These are phyloP conservation scores for Colletotrichum sojae DNA, from an alignment of 2,329 filamentous ascomycete species.

Conservation along the genomic window DNA sequence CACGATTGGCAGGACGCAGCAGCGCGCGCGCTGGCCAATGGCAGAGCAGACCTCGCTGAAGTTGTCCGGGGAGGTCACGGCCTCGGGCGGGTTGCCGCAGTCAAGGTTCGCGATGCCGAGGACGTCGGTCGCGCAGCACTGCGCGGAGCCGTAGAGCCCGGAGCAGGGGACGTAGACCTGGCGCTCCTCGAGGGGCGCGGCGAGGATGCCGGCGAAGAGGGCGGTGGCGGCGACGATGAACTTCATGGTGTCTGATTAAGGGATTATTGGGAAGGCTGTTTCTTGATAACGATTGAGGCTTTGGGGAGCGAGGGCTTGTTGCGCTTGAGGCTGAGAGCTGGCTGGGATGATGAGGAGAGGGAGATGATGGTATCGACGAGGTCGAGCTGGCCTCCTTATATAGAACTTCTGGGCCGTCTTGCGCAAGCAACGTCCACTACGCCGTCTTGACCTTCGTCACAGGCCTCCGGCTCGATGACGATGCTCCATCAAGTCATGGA, in stretches of 20 bases:
- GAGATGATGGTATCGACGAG: background rate
- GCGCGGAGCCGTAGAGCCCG: conserved; percentile 58
- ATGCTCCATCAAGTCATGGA: background rate
- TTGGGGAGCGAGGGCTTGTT: background rate
- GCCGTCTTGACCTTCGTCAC: conserved; percentile 35
- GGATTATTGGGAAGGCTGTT: background rate
- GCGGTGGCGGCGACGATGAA: conserved; percentile 37
- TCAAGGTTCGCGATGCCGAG: conserved; percentile 70
- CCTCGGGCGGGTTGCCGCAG: conserved; percentile 61
- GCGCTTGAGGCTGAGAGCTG: background rate
- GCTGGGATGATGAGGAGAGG: conserved; percentile 22
- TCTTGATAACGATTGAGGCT: background rate
- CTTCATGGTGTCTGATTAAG: conserved; percentile 33
- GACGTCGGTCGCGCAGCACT: conserved; percentile 75
- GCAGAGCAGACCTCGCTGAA: conserved; percentile 63
- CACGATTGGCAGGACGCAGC: conserved; percentile 67
- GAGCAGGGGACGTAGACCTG: conserved; percentile 58
- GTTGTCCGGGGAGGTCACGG: conserved; percentile 55
- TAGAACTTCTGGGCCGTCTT: conserved; percentile 3
- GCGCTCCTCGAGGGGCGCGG: conserved; percentile 51
- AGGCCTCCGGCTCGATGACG: conserved; percentile 31
- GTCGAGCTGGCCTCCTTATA: conserved; percentile 22
- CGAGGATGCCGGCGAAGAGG: conserved; percentile 45
- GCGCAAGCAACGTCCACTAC: background rate
- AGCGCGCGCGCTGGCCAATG: conserved; percentile 69